A percentile compares a stretch with the other conserved stretches of the same genome.
phyloP scores from a whole-genome alignment of 345 rosid species.

The Erucastrum elatum region DNA sequence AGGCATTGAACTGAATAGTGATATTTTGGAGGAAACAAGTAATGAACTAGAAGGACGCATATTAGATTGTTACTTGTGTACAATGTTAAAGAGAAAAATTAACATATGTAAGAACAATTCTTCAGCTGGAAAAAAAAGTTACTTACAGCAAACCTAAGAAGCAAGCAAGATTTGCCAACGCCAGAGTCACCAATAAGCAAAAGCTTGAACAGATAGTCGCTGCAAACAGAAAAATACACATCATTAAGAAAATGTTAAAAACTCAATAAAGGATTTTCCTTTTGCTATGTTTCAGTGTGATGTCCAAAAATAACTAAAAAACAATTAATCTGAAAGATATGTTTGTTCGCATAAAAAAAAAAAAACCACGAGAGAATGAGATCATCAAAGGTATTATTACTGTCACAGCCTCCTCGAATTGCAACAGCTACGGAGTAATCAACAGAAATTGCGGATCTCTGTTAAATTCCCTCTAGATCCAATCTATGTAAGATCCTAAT shows the following conservation, averaged over 20 bases:
- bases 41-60: neutral
- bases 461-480: slow-evolving; percentile 13
- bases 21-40: neutral
- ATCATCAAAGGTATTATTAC: neutral
- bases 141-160: slow-evolving; percentile 50
- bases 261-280: neutral
- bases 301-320: neutral
- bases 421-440: neutral
- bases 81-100: neutral
- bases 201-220: slow-evolving; percentile 49
- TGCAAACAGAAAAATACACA: slow-evolving; percentile 7
- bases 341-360: neutral
- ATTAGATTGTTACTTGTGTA: neutral
- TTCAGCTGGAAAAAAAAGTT: neutral
- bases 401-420: neutral
- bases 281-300: neutral
- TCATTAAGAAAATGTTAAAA: neutral
- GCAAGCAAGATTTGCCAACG: slow-evolving; percentile 49
- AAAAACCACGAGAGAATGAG: neutral
- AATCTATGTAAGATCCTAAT: slow-evolving; percentile 12
- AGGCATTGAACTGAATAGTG: neutral
- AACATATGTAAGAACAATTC: neutral
- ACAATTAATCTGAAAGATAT: neutral
- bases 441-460: slow-evolving; percentile 22
- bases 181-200: slow-evolving; percentile 52